Percentiles rank a stretch among this genome's conserved stretches.
Evolutionary conservation across 768 basidiomycete species (phyloP).

Genomic region (Leucocoprinus birnbaumii): DNA sequence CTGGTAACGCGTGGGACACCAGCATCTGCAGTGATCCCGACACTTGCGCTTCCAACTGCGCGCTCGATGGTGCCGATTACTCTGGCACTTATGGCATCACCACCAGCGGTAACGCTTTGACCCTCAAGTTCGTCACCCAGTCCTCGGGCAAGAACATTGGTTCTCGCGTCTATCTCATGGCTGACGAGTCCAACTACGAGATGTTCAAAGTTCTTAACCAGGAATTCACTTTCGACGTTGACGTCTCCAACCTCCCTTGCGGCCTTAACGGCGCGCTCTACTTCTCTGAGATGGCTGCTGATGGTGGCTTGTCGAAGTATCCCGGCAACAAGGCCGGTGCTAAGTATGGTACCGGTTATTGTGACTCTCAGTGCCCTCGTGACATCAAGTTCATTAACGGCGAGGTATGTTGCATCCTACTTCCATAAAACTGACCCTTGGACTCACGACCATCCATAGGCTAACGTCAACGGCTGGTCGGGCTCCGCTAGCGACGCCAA

Average conservation of each 20-base stretch:
- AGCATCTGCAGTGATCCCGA: slow-evolving; percentile 36
- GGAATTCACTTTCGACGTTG: slow-evolving; percentile 21
- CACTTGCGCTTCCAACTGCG: slow-evolving; percentile 34
- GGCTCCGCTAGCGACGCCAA: slow-evolving; percentile 17
- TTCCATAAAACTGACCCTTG: not conserved
- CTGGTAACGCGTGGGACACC: slow-evolving; percentile 23
- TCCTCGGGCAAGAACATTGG: slow-evolving; percentile 17
- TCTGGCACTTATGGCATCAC: slow-evolving; percentile 26
- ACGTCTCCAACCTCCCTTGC: slow-evolving; percentile 19
- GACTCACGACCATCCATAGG: slow-evolving; percentile 7
- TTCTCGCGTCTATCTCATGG: slow-evolving; percentile 19
- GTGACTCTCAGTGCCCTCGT: slow-evolving; percentile 19
- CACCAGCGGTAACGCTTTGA: slow-evolving; percentile 33
- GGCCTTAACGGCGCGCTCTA: slow-evolving; percentile 1
- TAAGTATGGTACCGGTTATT: slow-evolving; percentile 22
- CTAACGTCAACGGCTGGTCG: slow-evolving; percentile 17
- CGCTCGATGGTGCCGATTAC: slow-evolving; percentile 32
- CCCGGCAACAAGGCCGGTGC: slow-evolving; percentile 20
- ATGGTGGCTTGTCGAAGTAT: slow-evolving; percentile 18
- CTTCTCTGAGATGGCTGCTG: slow-evolving; percentile 19
- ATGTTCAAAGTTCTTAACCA: slow-evolving; percentile 21
- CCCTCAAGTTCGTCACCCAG: slow-evolving; percentile 34
- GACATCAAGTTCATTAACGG: slow-evolving; percentile 13
- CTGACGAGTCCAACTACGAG: slow-evolving; percentile 16
- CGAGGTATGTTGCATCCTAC: slow-evolving; percentile 8